A percentile compares a stretch with the other conserved stretches of the same genome.
Conservation (phyloP, 2,329 filamentous ascomycete species). For the Alternaria panax region DNA sequence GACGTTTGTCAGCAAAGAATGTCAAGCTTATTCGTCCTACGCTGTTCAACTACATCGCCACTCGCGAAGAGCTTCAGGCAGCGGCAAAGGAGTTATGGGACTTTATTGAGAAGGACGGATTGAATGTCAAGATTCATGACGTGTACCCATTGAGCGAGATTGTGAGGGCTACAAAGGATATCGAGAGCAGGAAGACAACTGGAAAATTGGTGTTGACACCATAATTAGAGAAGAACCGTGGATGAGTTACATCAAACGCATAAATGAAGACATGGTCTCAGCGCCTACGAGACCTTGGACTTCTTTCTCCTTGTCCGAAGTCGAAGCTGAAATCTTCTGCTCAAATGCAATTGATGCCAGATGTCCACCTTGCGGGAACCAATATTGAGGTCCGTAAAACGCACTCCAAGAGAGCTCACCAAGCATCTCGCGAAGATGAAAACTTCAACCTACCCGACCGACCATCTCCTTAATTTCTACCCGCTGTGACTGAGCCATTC, state of each 20-base stretch:
- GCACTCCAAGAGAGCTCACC: background rate
- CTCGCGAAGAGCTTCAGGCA: constrained; percentile 70
- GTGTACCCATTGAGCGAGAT: constrained; percentile 78
- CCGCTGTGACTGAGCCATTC: constrained; percentile 17
- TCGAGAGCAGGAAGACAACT: constrained; percentile 82
- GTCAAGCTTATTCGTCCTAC: constrained; percentile 77
- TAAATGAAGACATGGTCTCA: background rate
- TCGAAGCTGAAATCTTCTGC: background rate
- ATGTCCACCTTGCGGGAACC: background rate
- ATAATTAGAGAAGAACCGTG: constrained; percentile 34
- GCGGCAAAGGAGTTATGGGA: constrained; percentile 77
- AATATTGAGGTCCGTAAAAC: background rate
- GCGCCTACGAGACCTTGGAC: background rate
- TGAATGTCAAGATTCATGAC: constrained; percentile 78
- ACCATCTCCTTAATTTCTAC: constrained; percentile 10
- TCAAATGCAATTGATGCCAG: background rate
- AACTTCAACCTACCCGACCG: background rate
- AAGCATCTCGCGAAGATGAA: background rate
- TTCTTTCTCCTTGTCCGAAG: background rate
- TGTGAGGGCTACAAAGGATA: constrained; percentile 73
- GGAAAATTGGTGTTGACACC: constrained; percentile 82
- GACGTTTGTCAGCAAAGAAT: constrained; percentile 74
- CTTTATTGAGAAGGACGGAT: constrained; percentile 71
- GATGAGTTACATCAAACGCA: background rate
- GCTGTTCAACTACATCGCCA: constrained; percentile 69